Evolutionary conservation across 768 basidiomycete species (phyloP), one percentile per base, ranked within the genome.

Genomic region (Dendrothele bispora): DNA sequence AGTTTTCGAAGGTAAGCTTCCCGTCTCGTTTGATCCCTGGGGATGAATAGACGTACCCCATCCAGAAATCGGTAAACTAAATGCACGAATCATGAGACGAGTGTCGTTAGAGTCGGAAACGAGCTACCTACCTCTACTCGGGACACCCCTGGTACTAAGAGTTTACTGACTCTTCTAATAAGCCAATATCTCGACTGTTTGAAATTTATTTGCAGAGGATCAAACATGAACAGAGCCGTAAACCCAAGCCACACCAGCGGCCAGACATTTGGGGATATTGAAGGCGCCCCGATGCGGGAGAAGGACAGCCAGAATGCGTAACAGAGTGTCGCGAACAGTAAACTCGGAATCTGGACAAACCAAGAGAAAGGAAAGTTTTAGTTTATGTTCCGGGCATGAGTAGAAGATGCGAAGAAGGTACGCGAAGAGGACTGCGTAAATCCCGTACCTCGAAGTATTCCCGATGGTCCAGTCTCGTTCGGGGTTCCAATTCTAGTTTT

Each of bases 231-330:
- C 11, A 80, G 51, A 5, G 72, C 57, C 3, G 78, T 65, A 45
- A 91, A 74, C 1, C 74, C 76, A 5, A 98, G 72, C 92, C 94
- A 99, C 2, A 87, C 71, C 8, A 91, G 64, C 0, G 89, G 88
- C 85, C 89, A 98, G 2, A 82, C 64, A 4, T 82, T 83, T 0
- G 95, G 89, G 2, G 74, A 68, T 12, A 86, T 61, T n/a, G 65
- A 56, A 0, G 73, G 61, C 20, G 65, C 51, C 12, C 86, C 88
- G 18, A 91, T 69, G 28, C 74, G 75, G 36, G 76, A 61, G 60
- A 95, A 90, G 0, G 94, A 89, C 35, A 97, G 72, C 84, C 85
- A 94, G 62, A 93, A 93, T 24, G 87, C 82, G 51, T 86, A 88
- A 43, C 78, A 82, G 5, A 98, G 76, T 1, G 83, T 74, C 21